These are phyloP conservation scores for Lithohypha guttulata DNA, from an alignment of 2,329 filamentous ascomycete species.

Conservation along the genomic window DNA sequence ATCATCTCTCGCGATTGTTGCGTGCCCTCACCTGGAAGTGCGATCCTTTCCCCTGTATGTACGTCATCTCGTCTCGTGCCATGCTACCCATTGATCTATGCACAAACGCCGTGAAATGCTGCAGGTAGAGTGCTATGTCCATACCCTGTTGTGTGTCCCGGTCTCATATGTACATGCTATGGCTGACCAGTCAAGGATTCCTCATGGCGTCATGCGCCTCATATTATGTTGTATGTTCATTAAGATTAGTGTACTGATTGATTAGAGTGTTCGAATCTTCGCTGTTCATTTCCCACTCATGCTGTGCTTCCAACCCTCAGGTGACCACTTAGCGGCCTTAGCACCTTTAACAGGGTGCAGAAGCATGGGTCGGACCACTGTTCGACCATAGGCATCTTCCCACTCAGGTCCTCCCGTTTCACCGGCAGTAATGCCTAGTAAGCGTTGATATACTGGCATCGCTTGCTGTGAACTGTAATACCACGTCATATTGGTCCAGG, in stretches of 20 bases:
- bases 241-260: constrained; percentile 3
- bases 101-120: constrained; percentile 5
- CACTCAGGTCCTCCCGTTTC: constrained; percentile 23
- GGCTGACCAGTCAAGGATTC: too few relatives aligned
- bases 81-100: constrained; percentile 1
- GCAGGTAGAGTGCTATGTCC: too few relatives aligned
- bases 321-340: constrained; percentile 26
- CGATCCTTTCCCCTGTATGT: neutral
- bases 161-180: neutral
- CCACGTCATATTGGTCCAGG: constrained; percentile 27
- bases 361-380: constrained; percentile 25
- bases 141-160: too few relatives aligned
- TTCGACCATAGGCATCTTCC: constrained; percentile 24
- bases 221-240: constrained; percentile 4
- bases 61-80: constrained; percentile 3
- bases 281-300: constrained; percentile 17
- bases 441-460: constrained; percentile 26
- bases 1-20: too few relatives aligned
- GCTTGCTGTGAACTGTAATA: constrained; percentile 26
- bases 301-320: constrained; percentile 20
- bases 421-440: constrained; percentile 23
- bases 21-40: too few relatives aligned
- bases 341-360: constrained; percentile 27
- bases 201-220: too few relatives aligned
- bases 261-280: constrained; percentile 4